phyloP scores from a whole-genome alignment of 306 rosid genomes.

The Sicyos edulis region DNA sequence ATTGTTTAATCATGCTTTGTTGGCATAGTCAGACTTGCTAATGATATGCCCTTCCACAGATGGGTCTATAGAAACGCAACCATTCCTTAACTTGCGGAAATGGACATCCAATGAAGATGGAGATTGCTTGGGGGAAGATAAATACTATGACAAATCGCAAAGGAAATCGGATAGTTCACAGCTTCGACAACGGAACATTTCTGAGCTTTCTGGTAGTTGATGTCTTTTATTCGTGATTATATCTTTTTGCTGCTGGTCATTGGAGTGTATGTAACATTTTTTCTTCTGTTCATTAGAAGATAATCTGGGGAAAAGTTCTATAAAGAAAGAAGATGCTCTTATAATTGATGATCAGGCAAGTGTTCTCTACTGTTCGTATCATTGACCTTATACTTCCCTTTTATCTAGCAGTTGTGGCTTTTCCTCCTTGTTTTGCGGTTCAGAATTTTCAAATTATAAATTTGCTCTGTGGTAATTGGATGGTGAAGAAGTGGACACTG shows the following conservation, averaged over 20 bases:
- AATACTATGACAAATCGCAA: constrained; percentile 19
- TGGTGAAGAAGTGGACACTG: background rate
- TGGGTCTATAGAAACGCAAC: constrained; percentile 28
- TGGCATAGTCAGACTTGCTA: constrained; percentile 12
- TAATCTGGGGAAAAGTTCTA: background rate
- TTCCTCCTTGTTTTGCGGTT: background rate
- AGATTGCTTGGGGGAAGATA: constrained; percentile 26
- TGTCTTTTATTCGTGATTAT: background rate
- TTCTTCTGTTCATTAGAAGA: constrained; percentile 8
- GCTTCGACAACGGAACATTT: constrained; percentile 33
- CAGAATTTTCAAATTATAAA: background rate
- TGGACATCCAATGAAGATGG: constrained; percentile 51
- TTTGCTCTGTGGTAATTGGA: constrained; percentile 18
- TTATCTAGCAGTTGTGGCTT: background rate
- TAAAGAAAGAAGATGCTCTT: constrained; percentile 17
- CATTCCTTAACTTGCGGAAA: constrained; percentile 48
- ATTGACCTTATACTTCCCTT: background rate
- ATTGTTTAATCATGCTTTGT: background rate
- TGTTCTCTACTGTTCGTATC: background rate
- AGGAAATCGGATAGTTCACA: constrained; percentile 25
- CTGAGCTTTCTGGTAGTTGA: constrained; percentile 33
- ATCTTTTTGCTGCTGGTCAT: background rate
- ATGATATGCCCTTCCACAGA: constrained; percentile 21
- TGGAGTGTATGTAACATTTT: background rate
- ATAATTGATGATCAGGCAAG: constrained; percentile 21